Conservation (phyloP, 345 rosid species). For the Eucalyptus curtisii region DNA sequence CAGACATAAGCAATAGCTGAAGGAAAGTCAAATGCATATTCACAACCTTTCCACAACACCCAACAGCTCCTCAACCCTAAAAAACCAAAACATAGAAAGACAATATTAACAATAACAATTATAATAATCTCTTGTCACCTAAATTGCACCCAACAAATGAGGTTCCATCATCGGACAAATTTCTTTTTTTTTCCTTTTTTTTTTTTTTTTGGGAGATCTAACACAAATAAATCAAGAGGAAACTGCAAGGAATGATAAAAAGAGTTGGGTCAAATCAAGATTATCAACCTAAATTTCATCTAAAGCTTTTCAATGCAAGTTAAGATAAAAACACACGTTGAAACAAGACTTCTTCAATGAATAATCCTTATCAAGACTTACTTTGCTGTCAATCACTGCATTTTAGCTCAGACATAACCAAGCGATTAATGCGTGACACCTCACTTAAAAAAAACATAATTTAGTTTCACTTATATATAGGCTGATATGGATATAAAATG, state of each 20-base stretch:
- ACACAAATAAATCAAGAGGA: neutral
- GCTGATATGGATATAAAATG: neutral
- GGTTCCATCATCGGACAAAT: neutral
- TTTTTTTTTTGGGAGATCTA: neutral
- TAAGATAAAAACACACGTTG: neutral
- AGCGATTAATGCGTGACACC: neutral
- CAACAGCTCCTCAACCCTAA: neutral
- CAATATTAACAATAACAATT: neutral
- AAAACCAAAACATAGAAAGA: neutral
- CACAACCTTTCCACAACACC: neutral
- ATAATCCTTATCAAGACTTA: neutral
- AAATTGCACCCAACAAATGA: neutral
- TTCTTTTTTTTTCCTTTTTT: fast-evolving
- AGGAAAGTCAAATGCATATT: neutral
- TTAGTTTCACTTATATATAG: neutral
- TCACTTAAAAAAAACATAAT: neutral
- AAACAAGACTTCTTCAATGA: neutral
- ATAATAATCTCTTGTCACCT: neutral
- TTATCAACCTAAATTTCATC: neutral
- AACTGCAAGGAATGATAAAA: neutral
- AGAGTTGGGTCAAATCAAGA: neutral
- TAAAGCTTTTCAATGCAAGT: neutral
- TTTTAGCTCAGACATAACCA: neutral
- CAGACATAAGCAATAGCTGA: neutral
- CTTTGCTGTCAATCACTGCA: neutral